Evolutionary conservation across 2,329 filamentous ascomycete species (phyloP).

Genomic region (Pyrenophora tritici-repentis): DNA sequence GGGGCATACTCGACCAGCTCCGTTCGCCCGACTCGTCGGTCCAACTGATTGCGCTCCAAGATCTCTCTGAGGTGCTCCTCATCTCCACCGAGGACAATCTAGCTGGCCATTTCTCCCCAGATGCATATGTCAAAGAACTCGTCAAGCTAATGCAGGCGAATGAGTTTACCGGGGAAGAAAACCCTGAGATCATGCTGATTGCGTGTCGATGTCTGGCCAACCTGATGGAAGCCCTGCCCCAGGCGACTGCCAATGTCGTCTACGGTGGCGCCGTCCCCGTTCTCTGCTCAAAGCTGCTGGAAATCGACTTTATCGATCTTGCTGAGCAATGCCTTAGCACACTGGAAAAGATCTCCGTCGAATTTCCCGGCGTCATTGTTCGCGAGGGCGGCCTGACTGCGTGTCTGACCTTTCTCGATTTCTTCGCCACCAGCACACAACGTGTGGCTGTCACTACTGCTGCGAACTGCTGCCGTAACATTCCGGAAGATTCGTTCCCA

Average conservation of each 20-base stretch:
- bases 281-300: constrained; percentile 89
- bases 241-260: constrained; percentile 91
- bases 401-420: constrained; percentile 95
- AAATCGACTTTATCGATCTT: constrained; percentile 96
- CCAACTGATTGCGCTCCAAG: constrained; percentile 89
- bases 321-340: constrained; percentile 97
- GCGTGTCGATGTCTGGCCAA: constrained; percentile 96
- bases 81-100: constrained; percentile 97
- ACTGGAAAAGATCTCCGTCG: constrained; percentile 93
- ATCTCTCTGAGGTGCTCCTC: constrained; percentile 88
- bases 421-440: constrained; percentile 96
- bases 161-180: constrained; percentile 83
- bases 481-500: constrained; percentile 88
- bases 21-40: constrained; percentile 82
- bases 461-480: constrained; percentile 97
- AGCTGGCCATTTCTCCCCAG: constrained; percentile 90
- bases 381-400: constrained; percentile 93
- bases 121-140: constrained; percentile 93
- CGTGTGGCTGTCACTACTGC: constrained; percentile 95
- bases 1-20: constrained; percentile 64
- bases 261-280: constrained; percentile 97
- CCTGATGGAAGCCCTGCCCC: constrained; percentile 93
- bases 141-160: constrained; percentile 90
- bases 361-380: constrained; percentile 94
- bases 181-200: constrained; percentile 95